These are phyloP conservation scores for Coemansia sp. DNA, from an alignment of 192 early-diverging fungal species.

Conservation along the genomic window DNA sequence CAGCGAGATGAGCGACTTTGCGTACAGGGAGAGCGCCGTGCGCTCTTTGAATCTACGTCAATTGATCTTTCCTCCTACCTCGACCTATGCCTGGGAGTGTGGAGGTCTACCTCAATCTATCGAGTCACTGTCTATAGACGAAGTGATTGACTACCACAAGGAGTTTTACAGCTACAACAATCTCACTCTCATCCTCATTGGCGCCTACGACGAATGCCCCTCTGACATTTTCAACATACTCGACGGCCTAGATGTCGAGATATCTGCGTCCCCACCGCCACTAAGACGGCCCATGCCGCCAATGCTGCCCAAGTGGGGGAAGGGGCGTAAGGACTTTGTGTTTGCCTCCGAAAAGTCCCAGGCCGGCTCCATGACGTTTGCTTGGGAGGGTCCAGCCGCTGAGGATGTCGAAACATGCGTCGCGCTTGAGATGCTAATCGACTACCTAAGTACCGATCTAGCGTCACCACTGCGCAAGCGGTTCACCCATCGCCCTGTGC, in stretches of 20 bases:
- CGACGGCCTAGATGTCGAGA: conserved; percentile 27
- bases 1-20: conserved; percentile 77
- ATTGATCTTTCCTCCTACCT: conserved; percentile 54
- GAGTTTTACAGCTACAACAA: conserved; percentile 71
- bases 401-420: conserved; percentile 65
- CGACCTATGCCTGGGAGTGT: conserved; percentile 74
- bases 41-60: conserved; percentile 34
- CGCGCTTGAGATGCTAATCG: conserved; percentile 74
- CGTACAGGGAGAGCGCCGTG: conserved; percentile 73
- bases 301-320: conserved; percentile 42
- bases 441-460: conserved; percentile 67
- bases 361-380: conserved; percentile 68
- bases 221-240: conserved; percentile 55
- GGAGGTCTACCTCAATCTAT: conserved; percentile 79
- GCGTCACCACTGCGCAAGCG: conserved; percentile 69
- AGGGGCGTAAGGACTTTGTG: conserved; percentile 52
- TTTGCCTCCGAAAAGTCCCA: conserved; percentile 70
- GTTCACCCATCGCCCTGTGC: conserved; percentile 72
- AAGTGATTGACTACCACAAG: conserved; percentile 73
- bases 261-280: conserved; percentile 24
- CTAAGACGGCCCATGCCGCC: conserved; percentile 46
- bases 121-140: conserved; percentile 65
- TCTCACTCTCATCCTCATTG: conserved; percentile 67
- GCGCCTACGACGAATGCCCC: conserved; percentile 47
- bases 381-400: conserved; percentile 76